phyloP scores from a whole-genome alignment of 805 yeast species.

The Metschnikowia bowlesiae region DNA sequence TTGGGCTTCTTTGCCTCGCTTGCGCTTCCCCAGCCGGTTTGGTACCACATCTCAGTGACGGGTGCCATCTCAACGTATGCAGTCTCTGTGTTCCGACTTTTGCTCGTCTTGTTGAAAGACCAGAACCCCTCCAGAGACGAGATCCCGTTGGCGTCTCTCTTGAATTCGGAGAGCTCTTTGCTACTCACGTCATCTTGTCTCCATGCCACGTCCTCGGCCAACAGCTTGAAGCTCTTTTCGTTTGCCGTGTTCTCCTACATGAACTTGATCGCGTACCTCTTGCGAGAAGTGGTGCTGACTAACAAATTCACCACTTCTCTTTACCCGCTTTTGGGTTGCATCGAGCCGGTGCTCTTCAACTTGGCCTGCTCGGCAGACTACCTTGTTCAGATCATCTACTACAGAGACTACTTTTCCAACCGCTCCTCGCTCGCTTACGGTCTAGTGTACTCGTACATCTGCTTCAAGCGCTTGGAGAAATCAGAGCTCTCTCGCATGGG shows the following conservation, averaged over 20 bases:
- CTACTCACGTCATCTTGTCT: conserved; percentile 22
- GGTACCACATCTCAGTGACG: conserved; percentile 11
- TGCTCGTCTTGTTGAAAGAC: conserved; percentile 4
- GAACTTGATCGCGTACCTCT: conserved; percentile 20
- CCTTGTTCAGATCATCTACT: conserved; percentile 11
- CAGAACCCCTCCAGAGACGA: conserved; percentile 5
- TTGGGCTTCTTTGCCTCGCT: conserved; percentile 9
- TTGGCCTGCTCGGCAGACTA: conserved; percentile 13
- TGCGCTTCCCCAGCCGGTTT: background rate
- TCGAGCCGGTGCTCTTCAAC: conserved; percentile 15
- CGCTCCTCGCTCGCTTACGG: conserved; percentile 11
- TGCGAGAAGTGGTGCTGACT: conserved; percentile 12
- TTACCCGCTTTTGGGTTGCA: conserved; percentile 11
- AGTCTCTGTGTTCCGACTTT: conserved; percentile 11
- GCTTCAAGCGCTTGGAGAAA: conserved; percentile 14
- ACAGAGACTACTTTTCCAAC: conserved; percentile 7
- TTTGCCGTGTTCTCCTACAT: conserved; percentile 26
- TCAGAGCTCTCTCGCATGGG: conserved; percentile 12
- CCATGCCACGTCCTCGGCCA: conserved; percentile 16
- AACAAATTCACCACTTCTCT: conserved; percentile 12
- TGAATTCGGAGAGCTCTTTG: conserved; percentile 28
- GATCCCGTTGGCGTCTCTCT: conserved; percentile 19
- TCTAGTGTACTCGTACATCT: conserved; percentile 12
- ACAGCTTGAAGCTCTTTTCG: conserved; percentile 22
- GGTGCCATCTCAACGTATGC: conserved; percentile 14